A percentile compares a stretch with the other conserved stretches of the same genome.
These are phyloP conservation scores for Venturia asperata DNA, from an alignment of 2,329 filamentous ascomycete species.

Conservation along the genomic window DNA sequence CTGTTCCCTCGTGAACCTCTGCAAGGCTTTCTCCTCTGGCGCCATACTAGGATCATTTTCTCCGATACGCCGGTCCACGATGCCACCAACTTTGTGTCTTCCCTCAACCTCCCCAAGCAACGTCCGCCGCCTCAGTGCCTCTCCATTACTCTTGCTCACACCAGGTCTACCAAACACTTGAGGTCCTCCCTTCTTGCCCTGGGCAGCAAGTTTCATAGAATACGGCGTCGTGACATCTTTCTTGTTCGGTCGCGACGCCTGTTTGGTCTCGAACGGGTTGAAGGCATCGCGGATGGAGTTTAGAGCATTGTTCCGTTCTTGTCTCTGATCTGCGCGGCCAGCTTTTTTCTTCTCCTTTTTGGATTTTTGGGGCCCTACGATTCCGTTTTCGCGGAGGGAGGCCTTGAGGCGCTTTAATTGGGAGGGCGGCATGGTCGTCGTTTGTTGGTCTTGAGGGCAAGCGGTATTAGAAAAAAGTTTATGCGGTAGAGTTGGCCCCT, in stretches of 20 bases:
- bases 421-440: conserved; percentile 75
- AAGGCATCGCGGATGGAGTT: conserved; percentile 88
- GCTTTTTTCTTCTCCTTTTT: conserved; percentile 83
- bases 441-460: neutral
- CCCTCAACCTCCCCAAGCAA: conserved; percentile 84
- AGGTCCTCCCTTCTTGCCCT: conserved; percentile 33
- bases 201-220: conserved; percentile 40
- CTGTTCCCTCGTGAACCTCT: conserved; percentile 85
- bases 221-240: conserved; percentile 73
- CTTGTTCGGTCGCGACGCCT: conserved; percentile 68
- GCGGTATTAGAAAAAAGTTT: neutral
- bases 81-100: conserved; percentile 84
- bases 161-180: conserved; percentile 67
- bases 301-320: conserved; percentile 69
- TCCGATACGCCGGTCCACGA: conserved; percentile 88
- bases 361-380: conserved; percentile 84
- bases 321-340: conserved; percentile 61
- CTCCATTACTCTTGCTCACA: conserved; percentile 75
- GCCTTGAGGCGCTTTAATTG: conserved; percentile 94
- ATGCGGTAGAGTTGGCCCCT: neutral
- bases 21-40: conserved; percentile 83
- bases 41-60: conserved; percentile 93
- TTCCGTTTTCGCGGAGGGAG: conserved; percentile 80
- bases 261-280: conserved; percentile 95
- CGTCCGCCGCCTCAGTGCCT: conserved; percentile 77